phyloP scores from a whole-genome alignment of 2,329 filamentous ascomycete species.

The Venturia nashicola region DNA sequence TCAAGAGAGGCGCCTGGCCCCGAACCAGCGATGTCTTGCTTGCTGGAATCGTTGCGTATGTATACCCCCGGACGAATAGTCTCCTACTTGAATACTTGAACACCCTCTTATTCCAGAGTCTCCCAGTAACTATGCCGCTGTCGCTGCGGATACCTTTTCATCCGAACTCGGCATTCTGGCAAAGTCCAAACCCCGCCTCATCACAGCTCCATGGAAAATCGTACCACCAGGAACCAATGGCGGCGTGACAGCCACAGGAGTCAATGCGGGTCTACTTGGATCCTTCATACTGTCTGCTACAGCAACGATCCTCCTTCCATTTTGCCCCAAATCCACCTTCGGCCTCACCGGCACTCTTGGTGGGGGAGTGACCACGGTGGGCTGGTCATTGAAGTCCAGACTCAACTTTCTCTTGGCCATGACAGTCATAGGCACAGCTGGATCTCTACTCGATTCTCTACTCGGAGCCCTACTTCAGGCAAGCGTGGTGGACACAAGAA shows the following conservation, averaged over 20 bases:
- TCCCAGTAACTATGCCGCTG: conserved; percentile 72
- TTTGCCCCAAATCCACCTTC: conserved; percentile 36
- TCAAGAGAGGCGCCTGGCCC: conserved; percentile 19
- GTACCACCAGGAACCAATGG: conserved; percentile 92
- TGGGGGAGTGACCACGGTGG: conserved; percentile 15
- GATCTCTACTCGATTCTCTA: conserved; percentile 77
- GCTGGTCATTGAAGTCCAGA: conserved; percentile 45
- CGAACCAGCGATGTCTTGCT: conserved; percentile 28
- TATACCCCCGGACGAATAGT: not conserved
- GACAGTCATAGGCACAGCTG: conserved; percentile 61
- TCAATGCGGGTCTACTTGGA: conserved; percentile 62
- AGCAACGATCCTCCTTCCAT: conserved; percentile 55
- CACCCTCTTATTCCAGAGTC: not conserved
- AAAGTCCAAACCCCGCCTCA: conserved; percentile 61
- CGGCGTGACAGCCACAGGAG: conserved; percentile 66
- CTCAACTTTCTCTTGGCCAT: conserved; percentile 39
- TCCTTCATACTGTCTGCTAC: conserved; percentile 57
- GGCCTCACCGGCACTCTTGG: conserved; percentile 12
- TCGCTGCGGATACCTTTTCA: conserved; percentile 86
- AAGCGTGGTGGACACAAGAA: conserved; percentile 71
- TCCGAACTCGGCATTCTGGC: conserved; percentile 92
- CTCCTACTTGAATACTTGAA: not conserved
- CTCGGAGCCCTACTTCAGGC: conserved; percentile 77
- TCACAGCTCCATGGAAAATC: conserved; percentile 67
- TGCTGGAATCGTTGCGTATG: conserved; percentile 36